These are phyloP conservation scores for Candida pseudoviswanathii DNA, from an alignment of 1,139 yeast genomes.

Conservation along the genomic window DNA sequence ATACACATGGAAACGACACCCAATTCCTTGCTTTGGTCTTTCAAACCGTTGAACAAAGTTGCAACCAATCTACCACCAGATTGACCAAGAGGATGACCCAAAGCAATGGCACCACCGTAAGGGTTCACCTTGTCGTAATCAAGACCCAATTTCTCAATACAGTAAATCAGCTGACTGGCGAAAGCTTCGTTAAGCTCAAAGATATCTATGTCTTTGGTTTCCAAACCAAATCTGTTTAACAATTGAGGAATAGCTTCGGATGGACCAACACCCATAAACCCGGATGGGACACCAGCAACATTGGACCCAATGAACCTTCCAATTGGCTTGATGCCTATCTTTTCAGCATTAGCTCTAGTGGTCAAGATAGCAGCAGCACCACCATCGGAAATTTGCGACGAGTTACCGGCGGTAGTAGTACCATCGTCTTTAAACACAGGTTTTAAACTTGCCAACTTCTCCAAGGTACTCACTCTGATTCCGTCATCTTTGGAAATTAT, in stretches of 20 bases:
- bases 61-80: constrained; percentile 40
- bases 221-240: constrained; percentile 26
- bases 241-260: constrained; percentile 39
- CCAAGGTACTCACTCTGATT: constrained; percentile 28
- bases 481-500: constrained; percentile 34
- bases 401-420: constrained; percentile 43
- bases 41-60: constrained; percentile 36
- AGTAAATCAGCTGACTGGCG: constrained; percentile 41
- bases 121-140: constrained; percentile 37
- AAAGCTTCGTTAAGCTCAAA: constrained; percentile 47
- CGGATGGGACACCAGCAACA: constrained; percentile 40
- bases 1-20: constrained; percentile 47
- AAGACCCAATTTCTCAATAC: constrained; percentile 32
- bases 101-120: constrained; percentile 46
- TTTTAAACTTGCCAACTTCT: constrained; percentile 30
- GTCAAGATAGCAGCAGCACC: constrained; percentile 43
- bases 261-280: constrained; percentile 45
- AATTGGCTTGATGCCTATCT: constrained; percentile 35
- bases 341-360: constrained; percentile 37
- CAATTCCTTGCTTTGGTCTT: constrained; percentile 28
- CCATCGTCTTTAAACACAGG: constrained; percentile 41
- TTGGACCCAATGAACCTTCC: constrained; percentile 43
- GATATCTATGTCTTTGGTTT: constrained; percentile 32
- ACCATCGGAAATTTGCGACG: constrained; percentile 46
- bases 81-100: constrained; percentile 47